phyloP scores from a whole-genome alignment of 2,329 filamentous ascomycete species.

The Helminthosporium solani region DNA sequence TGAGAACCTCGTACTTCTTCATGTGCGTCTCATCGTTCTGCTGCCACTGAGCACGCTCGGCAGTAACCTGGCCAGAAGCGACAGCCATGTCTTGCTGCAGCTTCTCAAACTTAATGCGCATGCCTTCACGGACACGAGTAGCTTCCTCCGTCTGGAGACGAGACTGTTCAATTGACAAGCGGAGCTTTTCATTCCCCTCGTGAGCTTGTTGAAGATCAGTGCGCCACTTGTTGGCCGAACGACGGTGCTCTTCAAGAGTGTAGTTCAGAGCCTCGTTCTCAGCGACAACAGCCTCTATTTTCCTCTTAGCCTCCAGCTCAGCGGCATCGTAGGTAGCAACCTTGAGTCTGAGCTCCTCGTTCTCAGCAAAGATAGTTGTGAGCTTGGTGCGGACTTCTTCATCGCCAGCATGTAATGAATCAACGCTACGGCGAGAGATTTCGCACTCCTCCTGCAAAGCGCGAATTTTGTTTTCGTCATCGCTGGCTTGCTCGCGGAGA shows the following conservation, averaged over 20 bases:
- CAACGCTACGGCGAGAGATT: constrained; percentile 41
- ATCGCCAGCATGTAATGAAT: constrained; percentile 35
- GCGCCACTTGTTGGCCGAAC: constrained; percentile 60
- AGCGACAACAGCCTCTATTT: constrained; percentile 54
- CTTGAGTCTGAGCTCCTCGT: constrained; percentile 56
- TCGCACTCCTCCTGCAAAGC: constrained; percentile 47
- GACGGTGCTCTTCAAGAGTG: constrained; percentile 64
- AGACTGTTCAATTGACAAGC: constrained; percentile 70
- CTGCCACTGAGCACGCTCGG: constrained; percentile 77
- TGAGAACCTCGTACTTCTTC: constrained; percentile 56
- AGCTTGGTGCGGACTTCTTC: constrained; percentile 54
- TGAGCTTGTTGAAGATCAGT: constrained; percentile 57
- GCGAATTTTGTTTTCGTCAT: constrained; percentile 46
- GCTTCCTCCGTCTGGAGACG: constrained; percentile 82
- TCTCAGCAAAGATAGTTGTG: constrained; percentile 57
- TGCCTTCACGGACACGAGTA: constrained; percentile 76
- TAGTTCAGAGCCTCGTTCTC: constrained; percentile 63
- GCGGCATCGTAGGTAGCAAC: constrained; percentile 32
- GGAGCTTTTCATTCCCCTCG: constrained; percentile 64
- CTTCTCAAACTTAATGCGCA: constrained; percentile 79
- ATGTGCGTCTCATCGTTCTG: constrained; percentile 64
- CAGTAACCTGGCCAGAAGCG: constrained; percentile 75
- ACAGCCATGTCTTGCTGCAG: constrained; percentile 84
- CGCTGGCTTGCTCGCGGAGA: constrained; percentile 44
- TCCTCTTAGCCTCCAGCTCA: constrained; percentile 53